Conservation (phyloP, 106 monocot genomes). For the Dioscorea alata region DNA sequence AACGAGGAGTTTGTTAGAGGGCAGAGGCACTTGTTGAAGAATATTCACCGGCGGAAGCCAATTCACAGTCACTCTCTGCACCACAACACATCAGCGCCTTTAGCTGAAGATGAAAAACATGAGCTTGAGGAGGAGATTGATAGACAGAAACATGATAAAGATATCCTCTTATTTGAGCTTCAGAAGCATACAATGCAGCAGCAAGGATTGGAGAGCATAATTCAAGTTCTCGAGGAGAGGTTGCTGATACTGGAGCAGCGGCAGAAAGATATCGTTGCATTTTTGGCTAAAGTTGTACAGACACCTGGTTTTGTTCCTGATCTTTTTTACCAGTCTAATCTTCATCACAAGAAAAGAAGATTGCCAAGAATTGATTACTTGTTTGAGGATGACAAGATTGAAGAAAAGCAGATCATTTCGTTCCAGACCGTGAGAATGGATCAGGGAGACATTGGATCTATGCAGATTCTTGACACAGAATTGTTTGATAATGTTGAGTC, state of each 20-base stretch:
- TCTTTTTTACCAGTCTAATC: constrained; percentile 33
- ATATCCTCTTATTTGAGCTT: constrained; percentile 37
- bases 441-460: constrained; percentile 5
- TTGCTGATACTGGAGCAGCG: constrained; percentile 41
- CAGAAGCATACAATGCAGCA: constrained; percentile 46
- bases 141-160: constrained; percentile 49
- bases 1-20: constrained; percentile 81
- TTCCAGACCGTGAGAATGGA: constrained; percentile 11
- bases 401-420: constrained; percentile 21
- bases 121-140: constrained; percentile 67
- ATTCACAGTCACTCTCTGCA: constrained; percentile 64
- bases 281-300: constrained; percentile 32
- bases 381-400: constrained; percentile 19
- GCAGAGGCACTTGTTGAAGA: constrained; percentile 51
- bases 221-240: constrained; percentile 59
- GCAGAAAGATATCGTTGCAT: constrained; percentile 38
- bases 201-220: constrained; percentile 39
- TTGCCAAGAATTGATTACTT: constrained; percentile 32
- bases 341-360: constrained; percentile 61
- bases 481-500: constrained; percentile 88
- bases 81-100: constrained; percentile 12
- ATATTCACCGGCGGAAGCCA: constrained; percentile 77
- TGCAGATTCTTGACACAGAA: constrained; percentile 30
- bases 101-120: constrained; percentile 53
- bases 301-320: constrained; percentile 51